Evolutionary conservation across 345 rosid species (phyloP), one percentile per base, ranked within the genome.

Genomic region (Tarenaya hassleriana): DNA sequence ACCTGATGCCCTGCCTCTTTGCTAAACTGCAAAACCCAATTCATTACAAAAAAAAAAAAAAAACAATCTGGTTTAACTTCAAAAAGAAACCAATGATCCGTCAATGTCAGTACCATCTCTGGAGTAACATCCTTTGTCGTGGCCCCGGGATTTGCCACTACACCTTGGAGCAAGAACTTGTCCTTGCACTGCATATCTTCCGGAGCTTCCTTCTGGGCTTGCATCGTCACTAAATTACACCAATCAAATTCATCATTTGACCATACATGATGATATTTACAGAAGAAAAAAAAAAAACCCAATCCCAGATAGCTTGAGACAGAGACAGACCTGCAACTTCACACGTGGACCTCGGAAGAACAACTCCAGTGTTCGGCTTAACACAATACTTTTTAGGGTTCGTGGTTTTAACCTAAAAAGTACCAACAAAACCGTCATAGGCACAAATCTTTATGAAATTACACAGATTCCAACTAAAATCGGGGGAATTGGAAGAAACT

Each of bases 331-430:
- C 90, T 17, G 74, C 78, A 58, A 86, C 82, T 71, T 68, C 71
- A 69, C 94, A 77, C 9, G 94, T 47, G 32, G 63, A 35, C 41
- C 94, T 47, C 1, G 97, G 97, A 58, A 73, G 60, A 59, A 86
- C 84, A 50, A 86, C 52, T 27, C 95, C 94, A 42, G 77, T 60
- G 66, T 90, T 90, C 20, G 97, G 97, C 39, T 95, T 80, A 41
- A 90, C 97, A 10, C 86, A 79, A 58, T 90, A 90, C 58, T 80
- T 90, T 61, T 73, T 90, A 1, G 94, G 97, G 56, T 80, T 86
- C 38, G 95, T 90, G 3, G 97, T 90, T 62, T 90, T 86, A 53
- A 90, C 94, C 97, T 90, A 19, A 44, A 45, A 18, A 29, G 27
- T 33, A 60, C 41, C 16, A 11, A 7, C 57, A 41, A 13, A 66